These are phyloP conservation scores for Fimicolochytrium jonesii DNA, from an alignment of 192 early-diverging fungal genomes.

Conservation along the genomic window DNA sequence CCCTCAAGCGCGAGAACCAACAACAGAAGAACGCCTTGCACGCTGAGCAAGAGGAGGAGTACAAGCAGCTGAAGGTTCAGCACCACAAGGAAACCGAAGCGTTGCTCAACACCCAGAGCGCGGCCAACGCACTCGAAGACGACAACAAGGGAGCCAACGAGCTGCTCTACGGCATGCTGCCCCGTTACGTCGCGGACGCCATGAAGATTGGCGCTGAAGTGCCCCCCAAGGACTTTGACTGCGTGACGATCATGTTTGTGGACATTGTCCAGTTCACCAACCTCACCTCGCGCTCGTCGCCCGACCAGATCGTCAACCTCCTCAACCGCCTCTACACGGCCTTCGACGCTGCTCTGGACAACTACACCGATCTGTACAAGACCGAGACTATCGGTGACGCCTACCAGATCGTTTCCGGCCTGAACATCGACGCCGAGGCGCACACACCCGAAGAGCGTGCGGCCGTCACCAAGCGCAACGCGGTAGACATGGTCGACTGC, in stretches of 20 bases:
- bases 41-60: conserved; percentile 27
- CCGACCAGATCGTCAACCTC: conserved; percentile 38
- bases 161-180: conserved; percentile 41
- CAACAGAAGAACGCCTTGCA: conserved; percentile 1
- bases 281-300: conserved; percentile 30
- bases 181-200: conserved; percentile 42
- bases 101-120: conserved; percentile 33
- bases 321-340: conserved; percentile 44
- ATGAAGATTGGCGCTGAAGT: conserved; percentile 42
- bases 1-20: conserved; percentile 12
- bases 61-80: conserved; percentile 34
- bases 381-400: conserved; percentile 49
- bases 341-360: conserved; percentile 40
- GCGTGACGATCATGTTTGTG: conserved; percentile 32
- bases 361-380: conserved; percentile 43
- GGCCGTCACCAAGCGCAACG: conserved; percentile 18
- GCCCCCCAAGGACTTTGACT: conserved; percentile 32
- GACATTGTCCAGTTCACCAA: conserved; percentile 48
- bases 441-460: not conserved
- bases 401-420: conserved; percentile 39
- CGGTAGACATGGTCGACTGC: conserved; percentile 35
- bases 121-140: conserved; percentile 33
- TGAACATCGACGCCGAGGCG: conserved; percentile 28
- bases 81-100: conserved; percentile 42
- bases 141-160: conserved; percentile 43